Evolutionary conservation across 2,329 filamentous ascomycete genomes (phyloP).

Genomic region (Monosporascus sp.): DNA sequence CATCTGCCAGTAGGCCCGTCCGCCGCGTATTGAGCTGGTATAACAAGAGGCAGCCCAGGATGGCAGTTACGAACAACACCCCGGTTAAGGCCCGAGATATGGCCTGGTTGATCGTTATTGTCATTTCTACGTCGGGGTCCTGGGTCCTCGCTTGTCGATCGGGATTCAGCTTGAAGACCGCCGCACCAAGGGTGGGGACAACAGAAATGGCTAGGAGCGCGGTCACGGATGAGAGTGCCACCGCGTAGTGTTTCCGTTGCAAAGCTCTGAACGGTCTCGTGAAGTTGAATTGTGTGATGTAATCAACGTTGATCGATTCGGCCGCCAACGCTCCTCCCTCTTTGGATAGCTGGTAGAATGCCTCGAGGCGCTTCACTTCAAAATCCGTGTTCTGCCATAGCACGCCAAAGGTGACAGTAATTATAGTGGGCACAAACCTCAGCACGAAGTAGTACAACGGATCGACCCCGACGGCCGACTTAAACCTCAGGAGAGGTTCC

Average conservation of each 20-base stretch:
- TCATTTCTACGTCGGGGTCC: slow-evolving; percentile 41
- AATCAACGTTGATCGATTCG: slow-evolving; percentile 68
- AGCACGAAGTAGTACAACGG: slow-evolving; percentile 52
- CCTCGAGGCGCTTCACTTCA: slow-evolving; percentile 61
- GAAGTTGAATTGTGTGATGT: slow-evolving; percentile 63
- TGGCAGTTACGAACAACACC: slow-evolving; percentile 51
- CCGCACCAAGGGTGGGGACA: slow-evolving; percentile 63
- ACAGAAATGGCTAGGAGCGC: slow-evolving; percentile 62
- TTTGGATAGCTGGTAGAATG: slow-evolving; percentile 60
- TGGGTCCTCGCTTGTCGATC: slow-evolving; percentile 37
- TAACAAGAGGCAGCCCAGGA: slow-evolving; percentile 52
- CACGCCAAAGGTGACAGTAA: slow-evolving; percentile 57
- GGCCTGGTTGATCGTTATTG: slow-evolving; percentile 47
- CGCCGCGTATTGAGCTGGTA: slow-evolving; percentile 56
- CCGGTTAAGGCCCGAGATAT: slow-evolving; percentile 59
- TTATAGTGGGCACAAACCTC: slow-evolving; percentile 58
- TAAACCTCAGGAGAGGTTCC: slow-evolving; percentile 44
- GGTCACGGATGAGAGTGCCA: slow-evolving; percentile 59
- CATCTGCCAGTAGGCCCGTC: slow-evolving; percentile 62
- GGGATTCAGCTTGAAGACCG: slow-evolving; percentile 53
- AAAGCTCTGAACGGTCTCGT: slow-evolving; percentile 59
- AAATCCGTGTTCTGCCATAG: slow-evolving; percentile 63
- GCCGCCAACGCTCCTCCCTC: slow-evolving; percentile 54
- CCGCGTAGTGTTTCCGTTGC: slow-evolving; percentile 59
- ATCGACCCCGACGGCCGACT: slow-evolving; percentile 42